Base-by-base conservation (phyloP, 148 eudicot species). In the Camellia japonica region DNA sequence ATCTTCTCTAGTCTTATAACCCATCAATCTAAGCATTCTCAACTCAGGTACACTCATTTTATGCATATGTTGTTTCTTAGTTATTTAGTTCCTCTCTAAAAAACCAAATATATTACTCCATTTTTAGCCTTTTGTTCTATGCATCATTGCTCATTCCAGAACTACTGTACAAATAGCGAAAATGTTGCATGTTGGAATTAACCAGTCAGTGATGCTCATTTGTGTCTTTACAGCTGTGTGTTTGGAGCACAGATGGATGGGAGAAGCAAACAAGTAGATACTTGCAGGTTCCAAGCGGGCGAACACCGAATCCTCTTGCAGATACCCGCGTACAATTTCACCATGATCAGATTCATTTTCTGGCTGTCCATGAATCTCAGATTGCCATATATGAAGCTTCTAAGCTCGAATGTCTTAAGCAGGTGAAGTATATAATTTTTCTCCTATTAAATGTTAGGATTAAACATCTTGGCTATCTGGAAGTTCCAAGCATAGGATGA, bases 261-360 rank as follows among this genome's bases (percentile, higher is more conserved):
- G 94, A 91, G 49, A 93, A 85, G 79, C 84, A 91, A 83, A 82
- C 86, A 58, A 83, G 86, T 72, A 88, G 84, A 80, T 76, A 87
- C 68, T 83, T 93, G 86, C 92, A 91, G 82, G 86, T 88, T 44
- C 88, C 91, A 59, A 85, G 89, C 71, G 95, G 91, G 19, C 87
- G 89, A 68, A 80, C 90, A 42, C 77, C 89, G 78, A 80, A 83
- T 84, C 85, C 92, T 82, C 88, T 86, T 80, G 87, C 93, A 23
- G 97, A 96, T 84, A 96, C 98, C 42, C 88, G 89, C 66, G 95
- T 96, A 44, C 99, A 96, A 76, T 96, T 96, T 82, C 98, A 94
- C 84, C 91, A 91, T 79, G 93, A 96, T 82, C 97, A 96, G 87
- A 86, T 84, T 56, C 98, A 94, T 84, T 71, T 96, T 60, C 79